A percentile compares a stretch with the other conserved stretches of the same genome.
Evolutionary conservation across 352 stramenopile genomes (phyloP).

Genomic region (Pilasporangium apinafurcum): DNA sequence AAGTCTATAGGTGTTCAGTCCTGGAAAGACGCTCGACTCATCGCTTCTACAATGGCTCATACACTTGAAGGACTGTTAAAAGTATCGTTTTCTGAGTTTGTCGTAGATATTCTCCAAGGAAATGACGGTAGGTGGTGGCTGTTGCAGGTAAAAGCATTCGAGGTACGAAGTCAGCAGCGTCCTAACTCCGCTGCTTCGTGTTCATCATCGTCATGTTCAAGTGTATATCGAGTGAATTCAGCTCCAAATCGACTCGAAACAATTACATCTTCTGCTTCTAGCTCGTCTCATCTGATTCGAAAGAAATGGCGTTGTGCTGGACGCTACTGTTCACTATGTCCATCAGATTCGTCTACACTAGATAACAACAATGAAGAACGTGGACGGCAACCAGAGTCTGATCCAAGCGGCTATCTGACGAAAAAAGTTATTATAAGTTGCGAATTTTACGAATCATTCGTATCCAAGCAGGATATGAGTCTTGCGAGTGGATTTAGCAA

Average conservation of each 20-base stretch:
- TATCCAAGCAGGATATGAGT: slow-evolving; percentile 29
- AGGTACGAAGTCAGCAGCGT: slow-evolving; percentile 10
- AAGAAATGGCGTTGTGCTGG: slow-evolving; percentile 52
- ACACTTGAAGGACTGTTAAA: slow-evolving; percentile 30
- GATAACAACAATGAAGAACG: background rate
- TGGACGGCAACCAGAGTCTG: slow-evolving; percentile 1
- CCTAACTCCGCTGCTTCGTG: background rate
- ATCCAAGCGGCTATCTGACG: slow-evolving; percentile 43
- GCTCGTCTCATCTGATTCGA: slow-evolving; percentile 10
- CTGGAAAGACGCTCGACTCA: slow-evolving; percentile 35
- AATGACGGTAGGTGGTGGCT: slow-evolving; percentile 47
- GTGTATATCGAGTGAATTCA: slow-evolving; percentile 25
- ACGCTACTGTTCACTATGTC: slow-evolving; percentile 26
- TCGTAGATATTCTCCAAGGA: slow-evolving; percentile 55
- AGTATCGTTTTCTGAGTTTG: slow-evolving; percentile 36
- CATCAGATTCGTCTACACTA: background rate
- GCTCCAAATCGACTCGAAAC: slow-evolving; percentile 35
- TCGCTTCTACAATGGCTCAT: slow-evolving; percentile 22
- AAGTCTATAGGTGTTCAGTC: slow-evolving; percentile 44
- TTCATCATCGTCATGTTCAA: background rate
- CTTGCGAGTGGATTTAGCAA: slow-evolving; percentile 29
- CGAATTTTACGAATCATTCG: slow-evolving; percentile 53
- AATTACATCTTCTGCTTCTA: background rate
- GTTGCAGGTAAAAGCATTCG: slow-evolving; percentile 67
- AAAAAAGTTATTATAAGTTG: slow-evolving; percentile 65